Percentiles rank a stretch among this genome's conserved stretches.
These are phyloP conservation scores for Colletotrichum sp. DNA, from an alignment of 2,329 filamentous ascomycete species.

Conservation along the genomic window DNA sequence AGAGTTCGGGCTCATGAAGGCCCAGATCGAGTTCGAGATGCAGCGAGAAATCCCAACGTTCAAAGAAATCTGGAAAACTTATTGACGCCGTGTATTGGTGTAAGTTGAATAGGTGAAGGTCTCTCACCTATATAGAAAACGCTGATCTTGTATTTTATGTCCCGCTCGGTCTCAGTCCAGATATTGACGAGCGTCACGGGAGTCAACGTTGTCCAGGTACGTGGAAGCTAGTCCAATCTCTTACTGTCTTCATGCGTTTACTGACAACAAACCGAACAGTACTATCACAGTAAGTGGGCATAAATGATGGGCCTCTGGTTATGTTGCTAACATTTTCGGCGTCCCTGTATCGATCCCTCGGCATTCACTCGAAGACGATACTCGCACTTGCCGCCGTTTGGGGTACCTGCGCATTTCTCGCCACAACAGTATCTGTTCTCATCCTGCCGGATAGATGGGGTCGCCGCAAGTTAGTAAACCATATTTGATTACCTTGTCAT, in stretches of 20 bases:
- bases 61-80: neutral
- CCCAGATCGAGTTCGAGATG: neutral
- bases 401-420: neutral
- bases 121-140: neutral
- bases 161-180: neutral
- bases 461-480: neutral
- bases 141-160: neutral
- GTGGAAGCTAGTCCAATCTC: neutral
- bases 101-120: too few species aligned
- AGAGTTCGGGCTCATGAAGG: neutral
- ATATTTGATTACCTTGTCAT: neutral
- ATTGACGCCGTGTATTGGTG: neutral
- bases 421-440: neutral
- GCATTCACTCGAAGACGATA: neutral
- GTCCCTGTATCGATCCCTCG: neutral
- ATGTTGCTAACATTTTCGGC: neutral
- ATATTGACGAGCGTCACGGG: neutral
- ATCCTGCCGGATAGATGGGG: neutral
- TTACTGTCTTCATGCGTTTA: neutral
- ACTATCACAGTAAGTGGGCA: neutral
- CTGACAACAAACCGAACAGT: neutral
- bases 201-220: neutral
- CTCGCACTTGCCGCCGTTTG: neutral
- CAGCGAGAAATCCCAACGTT: neutral
- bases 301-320: rapidly evolving